phyloP scores from a whole-genome alignment of 2,329 filamentous ascomycete genomes.

The Teratosphaeria gauchensis region DNA sequence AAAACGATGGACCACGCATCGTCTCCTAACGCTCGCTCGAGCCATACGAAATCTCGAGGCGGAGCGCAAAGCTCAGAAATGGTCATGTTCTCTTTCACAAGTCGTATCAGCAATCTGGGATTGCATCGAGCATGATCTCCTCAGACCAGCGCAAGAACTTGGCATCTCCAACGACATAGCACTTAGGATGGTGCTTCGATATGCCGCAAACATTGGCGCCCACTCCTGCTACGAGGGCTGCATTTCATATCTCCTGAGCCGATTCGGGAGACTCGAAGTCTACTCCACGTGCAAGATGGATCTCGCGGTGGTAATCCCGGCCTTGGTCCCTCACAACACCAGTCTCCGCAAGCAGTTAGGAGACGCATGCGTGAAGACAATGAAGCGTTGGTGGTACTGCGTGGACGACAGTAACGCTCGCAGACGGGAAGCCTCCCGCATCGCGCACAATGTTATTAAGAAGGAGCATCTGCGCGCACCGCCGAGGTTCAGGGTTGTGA shows the following conservation, averaged over 20 bases:
- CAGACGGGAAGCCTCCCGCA: background rate
- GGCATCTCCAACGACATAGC: background rate
- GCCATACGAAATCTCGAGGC: background rate
- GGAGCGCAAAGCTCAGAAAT: background rate
- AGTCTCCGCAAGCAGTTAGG: background rate
- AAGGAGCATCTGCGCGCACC: background rate
- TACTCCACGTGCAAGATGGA: background rate
- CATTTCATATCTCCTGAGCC: background rate
- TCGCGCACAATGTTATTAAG: background rate
- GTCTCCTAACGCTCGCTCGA: background rate
- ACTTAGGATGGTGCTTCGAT: background rate
- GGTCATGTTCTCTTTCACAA: background rate
- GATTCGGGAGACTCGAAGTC: background rate
- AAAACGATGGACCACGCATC: background rate
- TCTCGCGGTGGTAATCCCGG: background rate
- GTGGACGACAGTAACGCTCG: background rate
- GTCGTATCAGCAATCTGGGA: background rate
- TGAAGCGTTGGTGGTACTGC: background rate
- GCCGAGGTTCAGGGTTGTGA: background rate
- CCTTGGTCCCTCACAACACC: background rate
- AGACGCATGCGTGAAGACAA: background rate
- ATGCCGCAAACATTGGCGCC: background rate
- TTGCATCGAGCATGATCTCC: background rate
- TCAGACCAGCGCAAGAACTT: background rate
- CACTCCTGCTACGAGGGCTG: background rate